Percentiles rank a stretch among this genome's conserved stretches.
Conservation (phyloP, 768 basidiomycete species). For the Leucocoprinus leucothites region DNA sequence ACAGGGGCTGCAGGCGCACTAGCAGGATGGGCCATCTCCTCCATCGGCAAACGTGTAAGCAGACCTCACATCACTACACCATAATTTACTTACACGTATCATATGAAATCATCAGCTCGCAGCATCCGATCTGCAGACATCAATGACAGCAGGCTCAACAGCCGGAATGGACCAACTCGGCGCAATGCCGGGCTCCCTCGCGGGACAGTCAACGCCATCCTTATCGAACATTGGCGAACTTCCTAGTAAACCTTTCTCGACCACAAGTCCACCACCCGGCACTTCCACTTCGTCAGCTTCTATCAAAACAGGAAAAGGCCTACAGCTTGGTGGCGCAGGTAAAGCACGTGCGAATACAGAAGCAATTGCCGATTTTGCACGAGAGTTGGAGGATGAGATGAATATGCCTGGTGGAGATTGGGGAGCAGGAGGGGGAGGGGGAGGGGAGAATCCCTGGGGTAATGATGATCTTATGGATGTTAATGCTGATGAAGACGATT, state of each 20-base stretch:
- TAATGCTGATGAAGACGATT: constrained; percentile 90
- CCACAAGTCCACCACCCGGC: constrained; percentile 6
- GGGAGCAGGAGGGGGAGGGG: no score
- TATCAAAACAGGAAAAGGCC: constrained; percentile 44
- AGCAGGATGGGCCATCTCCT: constrained; percentile 96
- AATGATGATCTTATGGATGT: constrained; percentile 87
- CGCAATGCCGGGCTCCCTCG: constrained; percentile 3
- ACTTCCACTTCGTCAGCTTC: neutral
- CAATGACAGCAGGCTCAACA: constrained; percentile 45
- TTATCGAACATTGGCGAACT: constrained; percentile 24
- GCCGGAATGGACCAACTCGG: constrained; percentile 36
- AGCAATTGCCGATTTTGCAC: constrained; percentile 38
- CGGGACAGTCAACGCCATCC: constrained; percentile 11
- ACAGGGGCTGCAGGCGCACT: constrained; percentile 89
- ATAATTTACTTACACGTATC: neutral
- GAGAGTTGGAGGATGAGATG: constrained; percentile 58
- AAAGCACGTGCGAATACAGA: constrained; percentile 32
- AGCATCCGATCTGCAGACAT: constrained; percentile 68
- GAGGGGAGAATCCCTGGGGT: constrained; percentile 61
- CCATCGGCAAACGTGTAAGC: constrained; percentile 75
- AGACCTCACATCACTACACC: no score
- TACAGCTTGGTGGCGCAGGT: constrained; percentile 62
- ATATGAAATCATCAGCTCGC: constrained; percentile 49
- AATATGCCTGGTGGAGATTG: constrained; percentile 29
- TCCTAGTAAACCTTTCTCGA: constrained; percentile 18